A percentile compares a stretch with the other conserved stretches of the same genome.
Conservation (phyloP, 2,329 filamentous ascomycete species). For the Seiridium unicorne region DNA sequence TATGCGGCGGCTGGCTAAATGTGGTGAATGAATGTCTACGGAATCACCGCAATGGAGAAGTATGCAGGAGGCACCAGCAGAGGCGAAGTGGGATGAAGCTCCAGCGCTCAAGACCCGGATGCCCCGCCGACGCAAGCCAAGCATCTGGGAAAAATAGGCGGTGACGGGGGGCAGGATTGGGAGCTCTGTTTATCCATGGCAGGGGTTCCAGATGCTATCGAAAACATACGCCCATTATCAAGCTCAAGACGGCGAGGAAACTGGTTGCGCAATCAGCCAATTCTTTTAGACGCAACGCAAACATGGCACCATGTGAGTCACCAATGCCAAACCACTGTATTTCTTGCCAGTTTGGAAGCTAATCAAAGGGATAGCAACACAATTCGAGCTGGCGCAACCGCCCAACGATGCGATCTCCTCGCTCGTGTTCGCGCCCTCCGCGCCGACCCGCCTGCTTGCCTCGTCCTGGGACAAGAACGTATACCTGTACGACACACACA, state of each 20-base stretch:
- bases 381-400: conserved; percentile 80
- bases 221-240: neutral
- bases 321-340: neutral
- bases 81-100: conserved; percentile 12
- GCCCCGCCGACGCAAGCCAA: conserved; percentile 2
- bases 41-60: neutral
- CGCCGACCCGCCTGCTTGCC: conserved; percentile 76
- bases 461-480: conserved; percentile 93
- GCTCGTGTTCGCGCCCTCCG: conserved; percentile 77
- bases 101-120: conserved; percentile 7
- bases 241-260: too few relatives aligned
- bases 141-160: conserved; percentile 18
- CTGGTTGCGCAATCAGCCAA: neutral
- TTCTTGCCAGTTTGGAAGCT: conserved; percentile 15
- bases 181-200: conserved; percentile 15
- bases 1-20: too few relatives aligned
- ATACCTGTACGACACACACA: conserved; percentile 78
- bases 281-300: neutral
- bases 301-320: conserved; percentile 23
- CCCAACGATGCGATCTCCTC: conserved; percentile 86
- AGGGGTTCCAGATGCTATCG: neutral
- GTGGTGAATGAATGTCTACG: too few relatives aligned
- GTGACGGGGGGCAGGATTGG: conserved; percentile 13
- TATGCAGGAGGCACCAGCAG: neutral
- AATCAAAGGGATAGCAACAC: conserved; percentile 49